phyloP scores from a whole-genome alignment of 2,329 filamentous ascomycete species.

The Aspergillus sergii region DNA sequence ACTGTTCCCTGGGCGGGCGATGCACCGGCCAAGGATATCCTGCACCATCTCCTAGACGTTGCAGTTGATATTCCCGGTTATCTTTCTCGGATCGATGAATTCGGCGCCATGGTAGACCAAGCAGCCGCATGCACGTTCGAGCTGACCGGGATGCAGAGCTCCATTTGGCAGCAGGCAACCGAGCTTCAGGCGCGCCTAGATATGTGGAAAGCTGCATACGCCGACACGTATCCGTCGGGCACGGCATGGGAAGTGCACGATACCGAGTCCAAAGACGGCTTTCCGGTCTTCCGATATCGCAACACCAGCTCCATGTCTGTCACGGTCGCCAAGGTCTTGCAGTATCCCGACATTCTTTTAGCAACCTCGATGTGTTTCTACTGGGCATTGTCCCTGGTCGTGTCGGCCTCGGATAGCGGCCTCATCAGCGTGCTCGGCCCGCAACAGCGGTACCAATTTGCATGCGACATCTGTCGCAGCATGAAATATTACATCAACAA shows the following conservation, averaged over 20 bases:
- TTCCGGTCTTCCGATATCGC: constrained; percentile 26
- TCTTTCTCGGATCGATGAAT: constrained; percentile 24
- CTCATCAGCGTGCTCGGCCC: constrained; percentile 23
- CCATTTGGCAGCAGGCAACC: constrained; percentile 22
- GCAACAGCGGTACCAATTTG: constrained; percentile 29
- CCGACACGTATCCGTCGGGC: constrained; percentile 19
- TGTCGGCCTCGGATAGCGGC: constrained; percentile 25
- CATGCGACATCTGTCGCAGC: constrained; percentile 35
- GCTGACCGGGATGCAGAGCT: constrained; percentile 18
- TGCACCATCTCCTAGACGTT: constrained; percentile 27
- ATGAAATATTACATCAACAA: constrained; percentile 31
- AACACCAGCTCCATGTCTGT: constrained; percentile 24
- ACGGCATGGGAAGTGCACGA: constrained; percentile 19
- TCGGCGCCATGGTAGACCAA: constrained; percentile 13
- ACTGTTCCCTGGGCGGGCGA: constrained; percentile 27
- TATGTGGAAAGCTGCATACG: constrained; percentile 24
- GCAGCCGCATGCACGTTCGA: constrained; percentile 11
- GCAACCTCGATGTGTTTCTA: constrained; percentile 28
- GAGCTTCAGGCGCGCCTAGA: constrained; percentile 24
- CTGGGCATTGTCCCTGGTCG: constrained; percentile 29
- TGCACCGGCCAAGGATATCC: constrained; percentile 25
- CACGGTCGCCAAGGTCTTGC: constrained; percentile 18
- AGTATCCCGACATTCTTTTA: constrained; percentile 29
- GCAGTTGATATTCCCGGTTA: constrained; percentile 30
- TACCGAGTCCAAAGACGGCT: constrained; percentile 10